A percentile compares a stretch with the other conserved stretches of the same genome.
phyloP scores from a whole-genome alignment of 2,329 filamentous ascomycete genomes.

The Diplodia seriata region DNA sequence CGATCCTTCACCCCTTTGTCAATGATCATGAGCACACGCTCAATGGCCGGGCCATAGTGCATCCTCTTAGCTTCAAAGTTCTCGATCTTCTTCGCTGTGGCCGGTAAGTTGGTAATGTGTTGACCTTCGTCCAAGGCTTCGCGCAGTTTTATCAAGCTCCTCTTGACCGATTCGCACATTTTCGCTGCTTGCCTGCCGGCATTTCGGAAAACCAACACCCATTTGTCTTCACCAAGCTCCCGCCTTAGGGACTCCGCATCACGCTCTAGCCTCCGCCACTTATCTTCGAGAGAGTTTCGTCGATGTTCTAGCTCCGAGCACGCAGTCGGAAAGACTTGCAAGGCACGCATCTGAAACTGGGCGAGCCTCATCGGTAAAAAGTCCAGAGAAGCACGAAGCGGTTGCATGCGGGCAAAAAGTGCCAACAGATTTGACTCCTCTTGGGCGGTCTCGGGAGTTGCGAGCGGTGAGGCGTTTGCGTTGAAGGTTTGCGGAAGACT shows the following conservation, averaged over 20 bases:
- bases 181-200: conserved; percentile 91
- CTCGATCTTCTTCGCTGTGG: conserved; percentile 82
- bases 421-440: conserved; percentile 89
- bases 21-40: conserved; percentile 88
- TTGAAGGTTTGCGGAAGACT: conserved; percentile 68
- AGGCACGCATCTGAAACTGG: conserved; percentile 81
- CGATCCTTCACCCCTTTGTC: conserved; percentile 94
- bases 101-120: conserved; percentile 61
- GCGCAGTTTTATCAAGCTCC: conserved; percentile 81
- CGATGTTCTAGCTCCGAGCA: conserved; percentile 86
- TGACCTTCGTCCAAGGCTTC: conserved; percentile 74
- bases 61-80: conserved; percentile 94
- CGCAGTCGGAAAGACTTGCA: conserved; percentile 82
- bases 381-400: conserved; percentile 87
- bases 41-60: conserved; percentile 92
- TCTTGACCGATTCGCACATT: conserved; percentile 94
- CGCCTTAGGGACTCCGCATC: conserved; percentile 89
- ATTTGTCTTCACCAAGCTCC: conserved; percentile 92
- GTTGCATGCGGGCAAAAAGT: conserved; percentile 94
- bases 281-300: conserved; percentile 76
- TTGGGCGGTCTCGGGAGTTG: conserved; percentile 64
- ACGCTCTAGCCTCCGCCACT: conserved; percentile 84
- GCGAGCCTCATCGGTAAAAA: conserved; percentile 95
- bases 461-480: conserved; percentile 62
- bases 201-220: conserved; percentile 94